These are phyloP conservation scores for Macaranga tanarius DNA, from an alignment of 441 rosid species.

Conservation along the genomic window DNA sequence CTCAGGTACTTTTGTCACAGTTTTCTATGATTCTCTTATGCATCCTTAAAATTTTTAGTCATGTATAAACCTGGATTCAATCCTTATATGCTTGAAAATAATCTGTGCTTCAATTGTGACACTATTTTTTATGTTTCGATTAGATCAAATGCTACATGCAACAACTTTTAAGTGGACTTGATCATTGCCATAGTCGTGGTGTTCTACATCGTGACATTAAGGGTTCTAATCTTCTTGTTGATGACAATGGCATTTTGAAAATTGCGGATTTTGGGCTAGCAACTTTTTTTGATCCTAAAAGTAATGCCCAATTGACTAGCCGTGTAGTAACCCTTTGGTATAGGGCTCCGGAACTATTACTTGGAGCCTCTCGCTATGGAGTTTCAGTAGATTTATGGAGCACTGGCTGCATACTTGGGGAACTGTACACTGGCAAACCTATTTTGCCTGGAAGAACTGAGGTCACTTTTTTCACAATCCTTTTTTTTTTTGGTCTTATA, in stretches of 20 bases:
- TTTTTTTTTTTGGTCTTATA: background rate
- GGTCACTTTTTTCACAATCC: constrained; percentile 40
- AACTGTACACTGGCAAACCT: constrained; percentile 73
- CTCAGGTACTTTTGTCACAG: constrained; percentile 58
- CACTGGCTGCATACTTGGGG: constrained; percentile 90
- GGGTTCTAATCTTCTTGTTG: constrained; percentile 90
- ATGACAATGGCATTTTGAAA: constrained; percentile 76
- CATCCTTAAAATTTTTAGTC: background rate
- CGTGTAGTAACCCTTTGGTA: constrained; percentile 98
- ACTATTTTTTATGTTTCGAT: constrained; percentile 19
- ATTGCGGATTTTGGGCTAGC: constrained; percentile 96
- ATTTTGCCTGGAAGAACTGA: constrained; percentile 90
- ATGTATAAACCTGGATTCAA: background rate
- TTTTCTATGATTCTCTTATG: constrained; percentile 13
- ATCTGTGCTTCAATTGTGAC: constrained; percentile 6
- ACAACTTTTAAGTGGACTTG: constrained; percentile 92
- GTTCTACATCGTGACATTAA: constrained; percentile 92
- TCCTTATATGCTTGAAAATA: background rate
- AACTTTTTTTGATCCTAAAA: constrained; percentile 56
- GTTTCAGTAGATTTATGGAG: constrained; percentile 94
- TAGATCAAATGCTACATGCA: constrained; percentile 96
- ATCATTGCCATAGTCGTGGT: constrained; percentile 82
- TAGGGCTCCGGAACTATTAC: constrained; percentile 93
- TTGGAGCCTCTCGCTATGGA: constrained; percentile 72
- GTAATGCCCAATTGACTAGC: constrained; percentile 62